phyloP scores from a whole-genome alignment of 2,329 filamentous ascomycete genomes.

The Cladophialophora psammophila region DNA sequence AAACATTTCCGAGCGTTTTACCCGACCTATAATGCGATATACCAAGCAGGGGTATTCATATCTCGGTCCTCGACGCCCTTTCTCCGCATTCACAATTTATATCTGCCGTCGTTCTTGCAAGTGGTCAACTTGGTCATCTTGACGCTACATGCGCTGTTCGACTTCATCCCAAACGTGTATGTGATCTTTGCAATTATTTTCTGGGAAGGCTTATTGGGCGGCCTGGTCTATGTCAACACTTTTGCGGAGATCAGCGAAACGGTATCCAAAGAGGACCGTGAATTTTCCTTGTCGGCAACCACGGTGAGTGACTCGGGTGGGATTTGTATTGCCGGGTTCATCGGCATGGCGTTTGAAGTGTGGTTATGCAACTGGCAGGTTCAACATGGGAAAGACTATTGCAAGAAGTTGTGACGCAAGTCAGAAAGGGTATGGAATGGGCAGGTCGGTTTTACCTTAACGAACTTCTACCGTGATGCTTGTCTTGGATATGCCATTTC shows the following conservation, averaged over 20 bases:
- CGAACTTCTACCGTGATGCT: not conserved
- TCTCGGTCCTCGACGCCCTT: constrained; percentile 92
- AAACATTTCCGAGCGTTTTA: constrained; percentile 85
- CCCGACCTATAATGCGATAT: constrained; percentile 91
- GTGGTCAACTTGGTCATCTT: constrained; percentile 77
- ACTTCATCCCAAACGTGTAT: constrained; percentile 85
- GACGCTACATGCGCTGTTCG: constrained; percentile 75
- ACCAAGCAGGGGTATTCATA: constrained; percentile 94
- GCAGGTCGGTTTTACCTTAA: not conserved
- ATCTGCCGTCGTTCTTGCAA: constrained; percentile 82
- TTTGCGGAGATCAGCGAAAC: constrained; percentile 93
- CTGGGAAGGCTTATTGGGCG: constrained; percentile 92
- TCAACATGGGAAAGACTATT: constrained; percentile 77
- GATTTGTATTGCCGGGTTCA: constrained; percentile 84
- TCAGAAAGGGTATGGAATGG: not conserved
- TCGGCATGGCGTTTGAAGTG: constrained; percentile 83
- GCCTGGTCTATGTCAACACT: constrained; percentile 92
- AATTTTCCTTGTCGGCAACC: constrained; percentile 89
- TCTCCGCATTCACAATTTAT: constrained; percentile 79
- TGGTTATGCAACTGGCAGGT: constrained; percentile 86
- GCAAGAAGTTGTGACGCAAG: constrained; percentile 56
- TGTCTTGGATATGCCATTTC: not conserved
- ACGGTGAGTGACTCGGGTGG: constrained; percentile 91
- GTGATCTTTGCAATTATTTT: constrained; percentile 85
- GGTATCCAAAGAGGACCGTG: constrained; percentile 76